Conservation (phyloP, 257 asterid genomes). For the Cinchona pubescens region DNA sequence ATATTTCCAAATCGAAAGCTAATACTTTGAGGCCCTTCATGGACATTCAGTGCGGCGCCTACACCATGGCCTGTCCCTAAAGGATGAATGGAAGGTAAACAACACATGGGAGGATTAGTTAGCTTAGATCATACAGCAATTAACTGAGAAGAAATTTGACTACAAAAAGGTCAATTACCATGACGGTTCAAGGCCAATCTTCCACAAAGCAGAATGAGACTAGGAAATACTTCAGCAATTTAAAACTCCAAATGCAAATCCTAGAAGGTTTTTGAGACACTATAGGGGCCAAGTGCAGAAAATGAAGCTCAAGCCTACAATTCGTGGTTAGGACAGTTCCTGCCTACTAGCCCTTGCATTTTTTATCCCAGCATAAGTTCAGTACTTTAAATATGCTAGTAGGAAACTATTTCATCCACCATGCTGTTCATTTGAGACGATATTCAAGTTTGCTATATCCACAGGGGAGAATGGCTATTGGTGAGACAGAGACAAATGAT, state of each 20-base stretch:
- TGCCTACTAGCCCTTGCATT: background rate
- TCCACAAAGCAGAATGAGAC: slow-evolving; percentile 93
- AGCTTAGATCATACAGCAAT: background rate
- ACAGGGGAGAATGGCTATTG: background rate
- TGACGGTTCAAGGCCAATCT: slow-evolving; percentile 98
- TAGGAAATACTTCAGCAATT: slow-evolving; percentile 10
- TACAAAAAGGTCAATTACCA: slow-evolving; percentile 43
- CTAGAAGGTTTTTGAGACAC: background rate
- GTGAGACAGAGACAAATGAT: background rate
- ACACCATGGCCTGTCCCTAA: slow-evolving; percentile 99
- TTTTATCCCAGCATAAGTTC: background rate
- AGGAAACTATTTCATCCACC: background rate
- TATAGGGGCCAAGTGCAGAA: background rate
- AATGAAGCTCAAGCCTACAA: background rate
- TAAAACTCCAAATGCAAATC: background rate
- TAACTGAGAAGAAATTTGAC: background rate
- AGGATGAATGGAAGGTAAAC: slow-evolving; percentile 14
- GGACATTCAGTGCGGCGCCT: slow-evolving; percentile 97
- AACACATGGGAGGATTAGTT: slow-evolving; percentile 9
- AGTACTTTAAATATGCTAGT: background rate
- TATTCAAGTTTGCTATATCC: background rate
- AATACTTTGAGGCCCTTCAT: slow-evolving; percentile 99
- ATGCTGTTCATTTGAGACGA: background rate
- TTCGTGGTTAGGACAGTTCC: background rate
- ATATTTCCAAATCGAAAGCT: slow-evolving; percentile 92